Percentiles rank a stretch among this genome's conserved stretches.
These are phyloP conservation scores for Lentinus tigrinus DNA, from an alignment of 768 basidiomycete species.

Conservation along the genomic window DNA sequence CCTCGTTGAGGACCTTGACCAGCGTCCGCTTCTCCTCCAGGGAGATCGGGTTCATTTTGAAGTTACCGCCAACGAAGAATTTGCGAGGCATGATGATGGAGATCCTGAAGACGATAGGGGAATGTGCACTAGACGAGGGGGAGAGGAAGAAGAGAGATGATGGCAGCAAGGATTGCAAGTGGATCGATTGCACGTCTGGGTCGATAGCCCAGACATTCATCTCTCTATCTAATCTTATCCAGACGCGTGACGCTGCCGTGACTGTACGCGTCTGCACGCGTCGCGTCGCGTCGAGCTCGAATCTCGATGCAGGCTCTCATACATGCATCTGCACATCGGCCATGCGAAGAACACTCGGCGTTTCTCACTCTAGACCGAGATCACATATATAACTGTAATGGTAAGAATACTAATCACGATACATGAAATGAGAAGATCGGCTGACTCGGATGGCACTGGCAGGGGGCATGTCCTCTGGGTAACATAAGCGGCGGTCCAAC, in stretches of 20 bases:
- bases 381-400: not conserved
- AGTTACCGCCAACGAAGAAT: conserved; percentile 97
- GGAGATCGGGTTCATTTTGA: conserved; percentile 92
- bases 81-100: conserved; percentile 59
- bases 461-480: not conserved
- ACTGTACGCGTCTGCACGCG: not conserved
- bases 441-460: not conserved
- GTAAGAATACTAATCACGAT: no score
- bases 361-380: not conserved
- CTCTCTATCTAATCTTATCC: conserved; percentile 1
- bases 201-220: not conserved
- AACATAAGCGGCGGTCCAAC: not conserved
- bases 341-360: not conserved
- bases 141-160: not conserved
- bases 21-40: conserved; percentile 63
- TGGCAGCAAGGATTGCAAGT: not conserved
- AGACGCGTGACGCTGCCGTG: not conserved
- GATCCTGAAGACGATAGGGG: not conserved
- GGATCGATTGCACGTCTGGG: not conserved
- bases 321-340: not conserved
- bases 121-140: not conserved
- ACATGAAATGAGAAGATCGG: not conserved
- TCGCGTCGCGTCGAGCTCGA: not conserved
- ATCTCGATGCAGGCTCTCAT: not conserved
- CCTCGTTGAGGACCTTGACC: conserved; percentile 71